phyloP scores from a whole-genome alignment of 2,329 filamentous ascomycete species.

The Onygena corvina region DNA sequence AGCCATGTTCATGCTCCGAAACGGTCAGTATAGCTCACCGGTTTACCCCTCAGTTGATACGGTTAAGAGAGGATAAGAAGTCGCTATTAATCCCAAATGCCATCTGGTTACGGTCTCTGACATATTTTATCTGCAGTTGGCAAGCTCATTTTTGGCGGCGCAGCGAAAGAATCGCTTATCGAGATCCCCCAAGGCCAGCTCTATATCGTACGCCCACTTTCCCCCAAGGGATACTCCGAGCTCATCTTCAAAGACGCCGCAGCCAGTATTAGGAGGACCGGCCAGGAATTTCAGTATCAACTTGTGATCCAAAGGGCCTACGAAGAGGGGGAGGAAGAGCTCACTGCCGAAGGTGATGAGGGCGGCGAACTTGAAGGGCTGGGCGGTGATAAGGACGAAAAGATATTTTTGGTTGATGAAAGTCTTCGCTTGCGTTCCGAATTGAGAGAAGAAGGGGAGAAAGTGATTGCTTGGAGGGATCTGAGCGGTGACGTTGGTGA shows the following conservation, averaged over 20 bases:
- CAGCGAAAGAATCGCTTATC: slow-evolving; percentile 82
- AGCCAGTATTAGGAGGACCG: slow-evolving; percentile 80
- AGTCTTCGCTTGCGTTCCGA: slow-evolving; percentile 77
- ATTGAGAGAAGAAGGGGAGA: slow-evolving; percentile 65
- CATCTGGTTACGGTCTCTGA: neutral
- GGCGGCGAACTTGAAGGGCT: slow-evolving; percentile 66
- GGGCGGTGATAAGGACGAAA: slow-evolving; percentile 76
- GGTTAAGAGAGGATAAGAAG: too few species aligned
- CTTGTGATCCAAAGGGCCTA: slow-evolving; percentile 92
- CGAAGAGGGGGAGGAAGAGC: slow-evolving; percentile 91
- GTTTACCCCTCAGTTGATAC: slow-evolving; percentile 23
- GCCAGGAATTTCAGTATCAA: slow-evolving; percentile 93
- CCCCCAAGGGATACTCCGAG: slow-evolving; percentile 94
- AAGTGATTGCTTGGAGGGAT: slow-evolving; percentile 87
- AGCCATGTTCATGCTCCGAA: slow-evolving; percentile 47
- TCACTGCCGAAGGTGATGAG: slow-evolving; percentile 79
- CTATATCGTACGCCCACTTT: slow-evolving; percentile 88
- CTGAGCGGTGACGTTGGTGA: slow-evolving; percentile 87
- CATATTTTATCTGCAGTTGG: slow-evolving; percentile 50
- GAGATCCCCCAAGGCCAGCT: slow-evolving; percentile 93
- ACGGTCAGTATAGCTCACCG: slow-evolving; percentile 32
- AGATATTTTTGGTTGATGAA: slow-evolving; percentile 92
- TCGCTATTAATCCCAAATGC: neutral
- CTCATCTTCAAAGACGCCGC: slow-evolving; percentile 97
- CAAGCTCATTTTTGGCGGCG: slow-evolving; percentile 83